Conservation (phyloP, 208 protist species). For the Trypanosoma congolense region DNA sequence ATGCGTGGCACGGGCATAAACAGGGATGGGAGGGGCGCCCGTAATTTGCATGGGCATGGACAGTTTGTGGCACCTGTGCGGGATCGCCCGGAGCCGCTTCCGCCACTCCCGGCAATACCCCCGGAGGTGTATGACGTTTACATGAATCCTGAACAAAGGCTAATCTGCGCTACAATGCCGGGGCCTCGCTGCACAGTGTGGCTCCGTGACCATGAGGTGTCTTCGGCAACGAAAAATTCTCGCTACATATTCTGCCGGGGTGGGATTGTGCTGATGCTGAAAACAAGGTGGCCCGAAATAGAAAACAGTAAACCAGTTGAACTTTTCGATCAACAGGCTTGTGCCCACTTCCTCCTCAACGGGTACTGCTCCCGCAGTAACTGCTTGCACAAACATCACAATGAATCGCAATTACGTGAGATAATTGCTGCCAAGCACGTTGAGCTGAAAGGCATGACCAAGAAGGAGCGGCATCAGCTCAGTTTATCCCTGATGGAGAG, state of each 20-base stretch:
- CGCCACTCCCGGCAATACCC: constrained; percentile 31
- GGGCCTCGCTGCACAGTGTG: constrained; percentile 78
- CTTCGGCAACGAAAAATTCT: constrained; percentile 39
- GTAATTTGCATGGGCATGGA: neutral
- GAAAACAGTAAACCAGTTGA: constrained; percentile 81
- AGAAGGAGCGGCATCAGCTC: constrained; percentile 67
- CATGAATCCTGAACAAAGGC: constrained; percentile 53
- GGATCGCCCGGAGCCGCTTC: constrained; percentile 22
- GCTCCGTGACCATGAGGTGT: constrained; percentile 61
- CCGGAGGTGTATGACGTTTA: constrained; percentile 60
- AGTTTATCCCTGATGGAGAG: constrained; percentile 53
- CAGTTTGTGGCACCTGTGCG: constrained; percentile 15
- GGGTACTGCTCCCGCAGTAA: constrained; percentile 71
- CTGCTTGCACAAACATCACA: constrained; percentile 85
- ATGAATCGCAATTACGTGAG: constrained; percentile 61
- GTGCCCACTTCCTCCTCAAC: constrained; percentile 83
- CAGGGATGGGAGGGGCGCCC: constrained; percentile 5
- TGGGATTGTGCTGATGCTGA: constrained; percentile 78
- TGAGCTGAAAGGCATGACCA: constrained; percentile 72
- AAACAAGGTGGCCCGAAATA: constrained; percentile 63
- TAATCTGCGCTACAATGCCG: constrained; percentile 79
- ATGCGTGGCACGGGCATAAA: neutral
- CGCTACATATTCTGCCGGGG: constrained; percentile 73
- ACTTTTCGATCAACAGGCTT: constrained; percentile 78
- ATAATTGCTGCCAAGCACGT: constrained; percentile 74